Conservation (phyloP, 768 basidiomycete species). For the Lentinula lateritia region DNA sequence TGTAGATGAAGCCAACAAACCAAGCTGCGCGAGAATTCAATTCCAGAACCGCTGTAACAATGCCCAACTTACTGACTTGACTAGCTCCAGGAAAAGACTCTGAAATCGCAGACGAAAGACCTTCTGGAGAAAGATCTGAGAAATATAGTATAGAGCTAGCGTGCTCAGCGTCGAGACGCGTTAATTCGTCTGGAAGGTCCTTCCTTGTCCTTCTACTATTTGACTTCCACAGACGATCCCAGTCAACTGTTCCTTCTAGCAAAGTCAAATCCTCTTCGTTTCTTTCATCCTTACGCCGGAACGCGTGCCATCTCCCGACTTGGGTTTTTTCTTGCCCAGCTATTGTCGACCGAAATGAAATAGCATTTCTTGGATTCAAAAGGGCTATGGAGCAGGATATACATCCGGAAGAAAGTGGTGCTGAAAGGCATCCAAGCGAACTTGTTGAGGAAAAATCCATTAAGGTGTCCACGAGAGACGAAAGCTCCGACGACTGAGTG, state of each 20-base stretch:
- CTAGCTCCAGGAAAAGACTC: conserved; percentile 35
- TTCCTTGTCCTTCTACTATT: conserved; percentile 26
- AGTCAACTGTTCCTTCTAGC: conserved; percentile 24
- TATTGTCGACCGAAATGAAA: conserved; percentile 59
- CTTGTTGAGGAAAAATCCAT: neutral
- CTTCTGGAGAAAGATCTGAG: conserved; percentile 54
- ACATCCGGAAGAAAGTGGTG: neutral
- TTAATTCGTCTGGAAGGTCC: neutral
- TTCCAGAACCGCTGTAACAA: neutral
- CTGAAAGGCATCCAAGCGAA: conserved; percentile 2
- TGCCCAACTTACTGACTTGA: conserved; percentile 33
- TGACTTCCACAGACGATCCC: conserved; percentile 48
- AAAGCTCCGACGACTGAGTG: neutral
- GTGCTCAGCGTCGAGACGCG: conserved; percentile 15
- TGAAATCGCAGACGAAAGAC: conserved; percentile 39
- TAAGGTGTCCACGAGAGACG: conserved; percentile 2
- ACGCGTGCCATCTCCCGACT: conserved; percentile 71
- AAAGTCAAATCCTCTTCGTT: neutral
- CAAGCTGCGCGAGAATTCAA: conserved; percentile 39
- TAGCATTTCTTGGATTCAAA: conserved; percentile 36
- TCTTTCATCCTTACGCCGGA: conserved; percentile 31
- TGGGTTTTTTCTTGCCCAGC: conserved; percentile 52
- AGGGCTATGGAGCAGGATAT: conserved; percentile 55
- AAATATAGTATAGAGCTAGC: conserved; percentile 43
- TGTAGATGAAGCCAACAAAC: conserved; percentile 67